Percentiles rank a stretch among this genome's conserved stretches.
Evolutionary conservation across 495 filamentous ascomycete genomes (phyloP).

Genomic region (Aspergillus diversus): DNA sequence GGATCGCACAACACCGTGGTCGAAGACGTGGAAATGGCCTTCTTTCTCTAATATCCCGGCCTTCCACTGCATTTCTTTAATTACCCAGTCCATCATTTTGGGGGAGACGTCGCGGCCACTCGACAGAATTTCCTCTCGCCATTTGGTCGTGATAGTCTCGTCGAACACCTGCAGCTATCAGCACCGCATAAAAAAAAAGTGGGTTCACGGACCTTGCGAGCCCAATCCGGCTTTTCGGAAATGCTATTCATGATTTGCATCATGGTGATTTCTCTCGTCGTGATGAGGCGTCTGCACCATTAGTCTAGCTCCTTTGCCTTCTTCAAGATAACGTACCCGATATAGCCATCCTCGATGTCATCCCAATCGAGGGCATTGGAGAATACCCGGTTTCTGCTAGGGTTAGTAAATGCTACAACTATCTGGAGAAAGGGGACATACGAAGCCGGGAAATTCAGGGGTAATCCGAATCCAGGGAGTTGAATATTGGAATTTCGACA

Average conservation of each 20-base stretch:
- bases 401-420: too few relatives aligned
- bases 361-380: too few relatives aligned
- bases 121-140: conserved; percentile 15
- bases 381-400: too few relatives aligned
- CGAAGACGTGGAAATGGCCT: not conserved
- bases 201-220: conserved; percentile 10
- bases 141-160: conserved; percentile 10
- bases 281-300: conserved; percentile 9
- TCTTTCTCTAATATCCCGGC: conserved; percentile 19
- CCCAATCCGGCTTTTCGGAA: conserved; percentile 52
- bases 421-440: too few relatives aligned
- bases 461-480: too few relatives aligned
- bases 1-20: conserved; percentile 8
- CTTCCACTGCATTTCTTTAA: conserved; percentile 55
- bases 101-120: conserved; percentile 37
- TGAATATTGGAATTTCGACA: too few relatives aligned
- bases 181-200: not conserved
- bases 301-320: not conserved
- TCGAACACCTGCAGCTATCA: conserved; percentile 1
- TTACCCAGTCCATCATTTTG: conserved; percentile 55
- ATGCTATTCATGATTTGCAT: conserved; percentile 40
- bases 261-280: conserved; percentile 41
- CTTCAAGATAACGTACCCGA: too few relatives aligned
- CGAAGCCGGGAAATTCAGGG: too few relatives aligned
- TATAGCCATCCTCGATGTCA: too few relatives aligned